Evolutionary conservation across 2,329 filamentous ascomycete species (phyloP).

Genomic region (Didymella pinodella): DNA sequence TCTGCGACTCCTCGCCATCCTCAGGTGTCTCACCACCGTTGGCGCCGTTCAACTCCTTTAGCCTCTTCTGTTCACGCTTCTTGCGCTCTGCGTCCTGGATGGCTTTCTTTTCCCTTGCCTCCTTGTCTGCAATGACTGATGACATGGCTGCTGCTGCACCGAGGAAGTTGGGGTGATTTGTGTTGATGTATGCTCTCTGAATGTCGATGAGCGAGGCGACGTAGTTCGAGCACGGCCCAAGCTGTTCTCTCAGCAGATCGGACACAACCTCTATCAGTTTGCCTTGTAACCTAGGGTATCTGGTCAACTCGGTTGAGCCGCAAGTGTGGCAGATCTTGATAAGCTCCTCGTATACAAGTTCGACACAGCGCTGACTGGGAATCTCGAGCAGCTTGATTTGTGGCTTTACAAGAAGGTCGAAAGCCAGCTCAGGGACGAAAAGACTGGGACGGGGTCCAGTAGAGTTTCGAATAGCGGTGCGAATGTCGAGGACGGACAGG

Average conservation of each 20-base stretch:
- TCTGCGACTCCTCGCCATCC: conserved; percentile 65
- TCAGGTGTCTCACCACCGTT: conserved; percentile 66
- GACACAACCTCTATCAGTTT: conserved; percentile 99
- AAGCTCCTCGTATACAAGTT: conserved; percentile 96
- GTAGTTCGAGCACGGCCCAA: conserved; percentile 88
- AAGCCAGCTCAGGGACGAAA: conserved; percentile 96
- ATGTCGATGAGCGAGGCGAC: conserved; percentile 98
- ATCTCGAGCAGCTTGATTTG: conserved; percentile 97
- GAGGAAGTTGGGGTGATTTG: conserved; percentile 98
- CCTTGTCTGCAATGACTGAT: conserved; percentile 91
- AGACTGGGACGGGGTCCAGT: conserved; percentile 94
- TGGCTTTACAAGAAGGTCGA: conserved; percentile 95
- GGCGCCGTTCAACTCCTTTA: conserved; percentile 80
- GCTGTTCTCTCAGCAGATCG: conserved; percentile 87
- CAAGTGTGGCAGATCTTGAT: conserved; percentile 99
- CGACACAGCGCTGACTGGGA: conserved; percentile 94
- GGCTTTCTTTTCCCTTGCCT: conserved; percentile 88
- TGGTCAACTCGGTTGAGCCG: conserved; percentile 89
- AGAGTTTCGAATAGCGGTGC: conserved; percentile 97
- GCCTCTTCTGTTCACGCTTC: conserved; percentile 80
- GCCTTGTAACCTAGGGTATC: conserved; percentile 90
- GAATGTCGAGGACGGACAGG: conserved; percentile 90
- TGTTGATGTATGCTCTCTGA: conserved; percentile 98
- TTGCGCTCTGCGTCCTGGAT: conserved; percentile 84
- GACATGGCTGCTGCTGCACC: conserved; percentile 97